Evolutionary conservation across 192 early-diverging fungal species (phyloP).

Genomic region (Anaeromyces robustus): DNA sequence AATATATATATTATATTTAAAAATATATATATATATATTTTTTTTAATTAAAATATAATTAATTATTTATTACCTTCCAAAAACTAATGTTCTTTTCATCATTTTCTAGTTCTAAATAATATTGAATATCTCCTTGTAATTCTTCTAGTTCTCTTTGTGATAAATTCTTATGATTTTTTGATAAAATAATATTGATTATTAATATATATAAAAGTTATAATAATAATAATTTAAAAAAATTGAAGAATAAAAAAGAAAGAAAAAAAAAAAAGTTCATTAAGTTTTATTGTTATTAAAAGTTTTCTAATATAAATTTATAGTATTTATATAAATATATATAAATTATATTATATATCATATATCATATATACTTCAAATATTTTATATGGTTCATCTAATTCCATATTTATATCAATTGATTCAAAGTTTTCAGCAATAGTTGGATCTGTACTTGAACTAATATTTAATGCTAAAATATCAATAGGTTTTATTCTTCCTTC

Average conservation of each 20-base stretch:
- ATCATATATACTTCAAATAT: slow-evolving; percentile 35
- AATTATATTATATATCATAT: background rate
- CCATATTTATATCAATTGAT: slow-evolving; percentile 61
- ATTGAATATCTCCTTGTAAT: slow-evolving; percentile 71
- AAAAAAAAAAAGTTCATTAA: no score
- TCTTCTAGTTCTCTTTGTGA: slow-evolving; percentile 50
- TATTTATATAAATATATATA: no score
- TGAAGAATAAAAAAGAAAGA: no score
- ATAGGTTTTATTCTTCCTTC: slow-evolving; percentile 77
- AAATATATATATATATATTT: slow-evolving; percentile 1
- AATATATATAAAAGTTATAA: no score
- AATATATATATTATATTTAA: background rate
- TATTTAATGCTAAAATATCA: slow-evolving; percentile 81
- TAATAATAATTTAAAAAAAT: no score
- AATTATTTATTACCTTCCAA: slow-evolving; percentile 37
- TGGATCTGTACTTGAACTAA: slow-evolving; percentile 58
- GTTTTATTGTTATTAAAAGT: no score
- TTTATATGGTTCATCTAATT: slow-evolving; percentile 73
- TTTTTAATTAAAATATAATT: background rate
- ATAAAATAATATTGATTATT: no score
- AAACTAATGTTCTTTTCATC: slow-evolving; percentile 59
- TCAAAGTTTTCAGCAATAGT: slow-evolving; percentile 51
- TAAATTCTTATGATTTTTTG: slow-evolving; percentile 29
- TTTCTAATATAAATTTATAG: no score
- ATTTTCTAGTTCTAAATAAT: slow-evolving; percentile 73